Evolutionary conservation across 768 basidiomycete species (phyloP), one percentile per base, ranked within the genome.

Genomic region (Lentinula aciculospora): DNA sequence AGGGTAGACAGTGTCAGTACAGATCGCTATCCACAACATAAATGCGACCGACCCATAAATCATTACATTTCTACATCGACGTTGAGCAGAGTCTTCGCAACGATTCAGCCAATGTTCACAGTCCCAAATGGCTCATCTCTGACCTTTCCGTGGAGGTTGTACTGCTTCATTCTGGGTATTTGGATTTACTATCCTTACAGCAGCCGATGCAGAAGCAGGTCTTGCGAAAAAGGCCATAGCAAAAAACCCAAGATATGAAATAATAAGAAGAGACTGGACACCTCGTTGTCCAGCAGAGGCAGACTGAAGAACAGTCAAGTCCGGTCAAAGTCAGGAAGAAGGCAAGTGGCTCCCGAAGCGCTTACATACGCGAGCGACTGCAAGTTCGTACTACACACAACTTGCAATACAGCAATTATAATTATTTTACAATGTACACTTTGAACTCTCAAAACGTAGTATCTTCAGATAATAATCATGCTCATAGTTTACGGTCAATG

Each of bases 1-100:
- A 12, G 58, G 7, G 37, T n/a, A 31, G 39, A 57, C 49, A 53
- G 15, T 56, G 54, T 42, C 36, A 60, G 49, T 28, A 48, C 37
- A 8, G 8, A 44, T 34, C 17, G 13, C 47, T 21, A 23, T 49
- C 0, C 28, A 29, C 19, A 13, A 13, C 40, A 28, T 60, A 32
- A 9, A 48, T 15, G 9, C 4, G 36, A 62, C 70, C 62, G 73
- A 94, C 93, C 94, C 94, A 68, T 94, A 89, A 61, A 96, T 94
- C 69, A 89, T 75, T 53, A 94, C 84, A 76, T 97, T 96, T 67
- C 90, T 85, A 73, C 94, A 97, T 66, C 94, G 88, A 54, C 88
- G 82, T 69, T 86, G 85, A 13, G 81, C 78, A 46, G 82, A 77
- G 72, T 90, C 88, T 89, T 66, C 10, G 13, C 6, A 12, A 34